These are phyloP conservation scores for Sporothrix phasma DNA, from an alignment of 2,329 filamentous ascomycete species.

Conservation along the genomic window DNA sequence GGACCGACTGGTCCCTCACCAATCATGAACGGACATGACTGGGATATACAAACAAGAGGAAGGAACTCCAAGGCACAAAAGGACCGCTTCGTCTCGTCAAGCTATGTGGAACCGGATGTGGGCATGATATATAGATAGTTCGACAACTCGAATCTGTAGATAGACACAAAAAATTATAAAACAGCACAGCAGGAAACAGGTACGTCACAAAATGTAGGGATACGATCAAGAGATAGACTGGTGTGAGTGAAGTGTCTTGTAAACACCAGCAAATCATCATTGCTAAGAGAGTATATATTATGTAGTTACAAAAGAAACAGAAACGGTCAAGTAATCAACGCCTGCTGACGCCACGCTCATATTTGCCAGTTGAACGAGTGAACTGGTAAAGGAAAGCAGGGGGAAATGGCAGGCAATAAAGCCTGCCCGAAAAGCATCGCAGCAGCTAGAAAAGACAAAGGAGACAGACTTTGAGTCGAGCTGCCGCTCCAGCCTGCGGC, in stretches of 20 bases:
- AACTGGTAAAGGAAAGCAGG: background rate
- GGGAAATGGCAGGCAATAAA: background rate
- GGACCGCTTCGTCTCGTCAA: background rate
- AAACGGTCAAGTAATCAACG: background rate
- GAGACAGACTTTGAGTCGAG: background rate
- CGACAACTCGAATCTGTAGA: background rate
- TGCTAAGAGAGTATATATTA: conserved; percentile 2
- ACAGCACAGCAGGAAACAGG: background rate
- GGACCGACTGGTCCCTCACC: background rate
- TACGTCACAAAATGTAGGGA: background rate
- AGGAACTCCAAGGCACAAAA: background rate
- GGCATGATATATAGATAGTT: background rate
- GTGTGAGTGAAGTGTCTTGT: no score
- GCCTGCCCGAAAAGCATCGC: background rate
- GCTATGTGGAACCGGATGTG: background rate
- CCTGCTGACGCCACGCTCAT: background rate
- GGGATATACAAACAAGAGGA: background rate
- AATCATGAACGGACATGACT: background rate
- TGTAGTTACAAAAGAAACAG: background rate
- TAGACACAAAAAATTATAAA: background rate
- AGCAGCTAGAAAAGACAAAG: background rate
- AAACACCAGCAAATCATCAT: no score
- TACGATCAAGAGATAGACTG: background rate
- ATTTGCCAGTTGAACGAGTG: background rate
- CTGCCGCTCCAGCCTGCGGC: background rate